Evolutionary conservation across 192 early-diverging fungal species (phyloP).

Genomic region (Coemansia sp.): DNA sequence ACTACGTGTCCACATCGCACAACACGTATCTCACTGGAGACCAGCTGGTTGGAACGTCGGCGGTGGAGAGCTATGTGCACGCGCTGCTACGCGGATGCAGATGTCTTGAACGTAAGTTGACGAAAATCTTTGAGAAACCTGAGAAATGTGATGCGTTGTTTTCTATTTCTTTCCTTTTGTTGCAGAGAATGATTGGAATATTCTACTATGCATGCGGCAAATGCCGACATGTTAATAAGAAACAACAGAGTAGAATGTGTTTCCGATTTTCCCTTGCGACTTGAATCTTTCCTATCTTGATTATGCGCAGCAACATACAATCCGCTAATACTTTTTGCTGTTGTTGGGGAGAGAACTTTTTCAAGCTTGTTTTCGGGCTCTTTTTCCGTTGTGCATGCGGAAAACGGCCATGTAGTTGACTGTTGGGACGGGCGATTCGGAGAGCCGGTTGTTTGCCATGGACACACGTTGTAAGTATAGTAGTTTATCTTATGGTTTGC

Average conservation of each 20-base stretch:
- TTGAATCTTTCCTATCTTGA: not conserved
- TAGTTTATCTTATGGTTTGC: conserved; percentile 4
- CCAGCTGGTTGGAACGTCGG: conserved; percentile 76
- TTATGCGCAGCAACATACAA: conserved; percentile 7
- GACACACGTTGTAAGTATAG: conserved; percentile 69
- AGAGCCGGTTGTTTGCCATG: conserved; percentile 81
- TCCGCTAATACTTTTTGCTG: conserved; percentile 8
- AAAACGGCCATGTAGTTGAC: conserved; percentile 63
- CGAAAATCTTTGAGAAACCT: not conserved
- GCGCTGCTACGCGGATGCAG: conserved; percentile 84
- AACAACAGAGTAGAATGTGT: not conserved
- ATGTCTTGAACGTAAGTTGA: conserved; percentile 71
- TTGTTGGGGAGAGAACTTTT: not conserved
- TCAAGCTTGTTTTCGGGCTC: not conserved
- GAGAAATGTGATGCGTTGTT: too few species aligned
- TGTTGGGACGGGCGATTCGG: conserved; percentile 85
- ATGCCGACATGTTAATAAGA: not conserved
- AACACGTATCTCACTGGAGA: conserved; percentile 90
- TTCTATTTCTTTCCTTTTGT: too few species aligned
- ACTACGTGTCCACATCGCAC: conserved; percentile 86
- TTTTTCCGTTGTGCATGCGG: not conserved
- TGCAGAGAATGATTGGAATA: too few species aligned
- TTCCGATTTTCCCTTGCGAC: not conserved
- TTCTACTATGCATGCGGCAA: not conserved
- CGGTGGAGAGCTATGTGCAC: conserved; percentile 86